phyloP scores from a whole-genome alignment of 495 filamentous ascomycete species.

The Lasiosphaeris hirsuta region DNA sequence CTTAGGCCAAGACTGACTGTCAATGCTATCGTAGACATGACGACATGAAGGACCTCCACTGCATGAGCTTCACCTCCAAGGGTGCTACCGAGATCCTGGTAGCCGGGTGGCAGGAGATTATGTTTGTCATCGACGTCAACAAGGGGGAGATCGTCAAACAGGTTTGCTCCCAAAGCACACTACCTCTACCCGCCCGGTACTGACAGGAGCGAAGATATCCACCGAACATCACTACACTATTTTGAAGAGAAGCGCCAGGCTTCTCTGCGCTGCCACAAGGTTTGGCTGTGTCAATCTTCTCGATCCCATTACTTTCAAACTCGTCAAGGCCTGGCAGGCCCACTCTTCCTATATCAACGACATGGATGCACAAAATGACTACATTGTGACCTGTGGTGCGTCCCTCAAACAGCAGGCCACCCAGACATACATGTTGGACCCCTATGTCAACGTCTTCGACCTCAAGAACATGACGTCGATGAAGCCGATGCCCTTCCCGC shows the following conservation, averaged over 20 bases:
- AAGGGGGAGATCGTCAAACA: conserved; percentile 76
- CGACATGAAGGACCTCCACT: conserved; percentile 77
- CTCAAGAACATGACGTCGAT: conserved; percentile 80
- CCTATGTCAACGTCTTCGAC: conserved; percentile 90
- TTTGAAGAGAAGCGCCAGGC: conserved; percentile 84
- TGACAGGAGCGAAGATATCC: conserved; percentile 46
- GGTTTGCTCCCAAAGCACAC: conserved; percentile 35
- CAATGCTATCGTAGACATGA: conserved; percentile 48
- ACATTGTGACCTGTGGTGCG: conserved; percentile 92
- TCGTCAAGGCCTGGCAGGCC: conserved; percentile 84
- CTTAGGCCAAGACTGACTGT: neutral
- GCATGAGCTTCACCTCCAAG: conserved; percentile 92
- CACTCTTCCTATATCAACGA: conserved; percentile 82
- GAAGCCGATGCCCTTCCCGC: conserved; percentile 86
- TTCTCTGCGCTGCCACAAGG: conserved; percentile 86
- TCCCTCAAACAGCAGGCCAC: conserved; percentile 57
- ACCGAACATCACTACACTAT: conserved; percentile 76
- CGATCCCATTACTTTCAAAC: conserved; percentile 69
- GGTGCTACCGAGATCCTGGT: conserved; percentile 77
- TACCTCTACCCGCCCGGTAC: neutral
- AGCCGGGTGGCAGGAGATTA: conserved; percentile 77
- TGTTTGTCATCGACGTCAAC: conserved; percentile 87
- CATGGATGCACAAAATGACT: conserved; percentile 91
- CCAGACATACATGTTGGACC: conserved; percentile 68
- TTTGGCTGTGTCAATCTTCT: conserved; percentile 83